Evolutionary conservation across 2,329 filamentous ascomycete species (phyloP), one percentile per base, ranked within the genome.

Genomic region (Ambrosiella xylebori): DNA sequence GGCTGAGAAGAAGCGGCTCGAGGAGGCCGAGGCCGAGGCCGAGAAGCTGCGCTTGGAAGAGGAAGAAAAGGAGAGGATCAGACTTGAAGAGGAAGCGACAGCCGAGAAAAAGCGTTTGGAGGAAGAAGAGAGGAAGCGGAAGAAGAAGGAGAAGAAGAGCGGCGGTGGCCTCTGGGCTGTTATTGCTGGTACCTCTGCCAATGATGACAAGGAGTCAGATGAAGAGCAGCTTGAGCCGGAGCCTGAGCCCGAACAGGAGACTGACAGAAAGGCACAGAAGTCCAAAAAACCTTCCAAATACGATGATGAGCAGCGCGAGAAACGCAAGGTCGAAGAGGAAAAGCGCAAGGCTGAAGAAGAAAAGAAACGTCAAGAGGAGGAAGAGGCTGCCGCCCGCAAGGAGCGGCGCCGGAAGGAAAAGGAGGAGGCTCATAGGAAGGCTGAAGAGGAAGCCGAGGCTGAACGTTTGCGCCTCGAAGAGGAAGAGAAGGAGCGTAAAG

Each of bases 251-350:
- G 54, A 47, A 39, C 15, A 39, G 49, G 49, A 64, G n/a, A 63
- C 63, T 8, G 66, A 67, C 38, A 62, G 36, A 59, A 56, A 27
- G 50, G 44, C 69, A 62, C 73, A 71, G 62, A 72, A 69, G 60
- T 68, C 70, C 61, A 72, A 69, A 61, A 67, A 65, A 51, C 64
- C 47, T n/a, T 51, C 19, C 15, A 51, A 36, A 27, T 51, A 4
- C 35, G 56, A 63, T 35, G 62, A 57, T 15, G 64, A 64, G 17
- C 62, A 64, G 44, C 61, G 63, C 0, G 65, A 52, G 12, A 45
- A 66, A 38, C 13, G 27, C 44, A 57, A 38, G 19, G 62, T 61
- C 7, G 62, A 62, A 27, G 62, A 64, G 12, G 65, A 67, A 54
- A 64, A 66, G 17, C 57, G 64, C 0, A 67, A 67, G 38, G 61